A percentile compares a stretch with the other conserved stretches of the same genome.
phyloP scores from a whole-genome alignment of 2,329 filamentous ascomycete species.

The Aspergillus pseudoglaucus region DNA sequence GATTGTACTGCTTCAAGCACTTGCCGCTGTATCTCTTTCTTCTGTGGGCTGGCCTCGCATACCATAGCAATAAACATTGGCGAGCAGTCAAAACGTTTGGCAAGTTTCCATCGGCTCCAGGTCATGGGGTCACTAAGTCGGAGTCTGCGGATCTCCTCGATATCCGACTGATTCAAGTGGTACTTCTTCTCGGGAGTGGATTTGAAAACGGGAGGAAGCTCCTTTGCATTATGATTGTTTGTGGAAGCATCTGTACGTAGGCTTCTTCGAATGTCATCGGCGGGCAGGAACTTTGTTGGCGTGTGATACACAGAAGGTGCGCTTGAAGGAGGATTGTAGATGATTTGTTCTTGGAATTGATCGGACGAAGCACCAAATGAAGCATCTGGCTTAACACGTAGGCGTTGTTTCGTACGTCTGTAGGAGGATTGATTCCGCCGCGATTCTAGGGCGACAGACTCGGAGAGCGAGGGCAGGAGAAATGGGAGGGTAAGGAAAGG shows the following conservation, averaged over 20 bases:
- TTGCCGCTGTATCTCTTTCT: conserved; percentile 42
- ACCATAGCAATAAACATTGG: conserved; percentile 58
- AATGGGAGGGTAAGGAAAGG: conserved; percentile 32
- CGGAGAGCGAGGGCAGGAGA: conserved; percentile 32
- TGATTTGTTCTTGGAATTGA: conserved; percentile 47
- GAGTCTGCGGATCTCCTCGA: conserved; percentile 54
- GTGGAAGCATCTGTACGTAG: conserved; percentile 36
- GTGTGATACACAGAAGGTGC: conserved; percentile 59
- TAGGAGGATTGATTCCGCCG: conserved; percentile 45
- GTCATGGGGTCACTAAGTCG: conserved; percentile 49
- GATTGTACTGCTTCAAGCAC: conserved; percentile 50
- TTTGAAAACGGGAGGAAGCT: conserved; percentile 46
- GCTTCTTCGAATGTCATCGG: conserved; percentile 48
- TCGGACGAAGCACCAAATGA: conserved; percentile 39
- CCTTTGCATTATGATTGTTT: conserved; percentile 13
- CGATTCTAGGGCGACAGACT: conserved; percentile 23
- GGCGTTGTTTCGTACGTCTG: conserved; percentile 44
- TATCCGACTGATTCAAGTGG: conserved; percentile 51
- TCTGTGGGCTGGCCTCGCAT: conserved; percentile 46
- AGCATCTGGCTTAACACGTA: conserved; percentile 47
- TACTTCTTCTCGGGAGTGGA: conserved; percentile 53
- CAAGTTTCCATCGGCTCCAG: conserved; percentile 55
- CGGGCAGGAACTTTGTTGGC: conserved; percentile 58
- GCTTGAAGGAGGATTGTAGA: conserved; percentile 61
- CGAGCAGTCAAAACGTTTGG: conserved; percentile 58